phyloP scores from a whole-genome alignment of 306 rosid species.

The Geum urbanum region DNA sequence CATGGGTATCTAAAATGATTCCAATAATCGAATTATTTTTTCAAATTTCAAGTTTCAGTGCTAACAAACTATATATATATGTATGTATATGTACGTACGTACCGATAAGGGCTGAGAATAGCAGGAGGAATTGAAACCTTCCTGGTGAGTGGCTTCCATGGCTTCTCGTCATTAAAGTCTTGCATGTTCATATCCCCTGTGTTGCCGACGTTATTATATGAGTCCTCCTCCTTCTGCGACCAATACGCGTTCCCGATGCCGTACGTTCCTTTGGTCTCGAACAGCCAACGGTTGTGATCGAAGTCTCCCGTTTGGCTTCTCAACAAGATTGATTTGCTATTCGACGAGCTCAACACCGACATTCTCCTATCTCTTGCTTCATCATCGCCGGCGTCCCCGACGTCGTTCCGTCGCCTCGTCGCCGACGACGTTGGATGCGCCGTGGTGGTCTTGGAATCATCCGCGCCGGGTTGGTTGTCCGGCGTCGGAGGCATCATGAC shows the following conservation, averaged over 20 bases:
- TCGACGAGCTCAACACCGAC: constrained; percentile 54
- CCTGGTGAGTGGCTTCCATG: constrained; percentile 84
- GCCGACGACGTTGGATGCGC: neutral
- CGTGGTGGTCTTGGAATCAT: constrained; percentile 35
- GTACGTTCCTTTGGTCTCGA: constrained; percentile 69
- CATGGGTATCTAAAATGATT: too few species aligned
- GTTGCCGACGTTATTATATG: constrained; percentile 20
- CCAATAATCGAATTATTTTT: neutral
- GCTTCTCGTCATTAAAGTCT: constrained; percentile 83
- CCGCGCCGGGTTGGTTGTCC: constrained; percentile 57
- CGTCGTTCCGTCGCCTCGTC: constrained; percentile 4
- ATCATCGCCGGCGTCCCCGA: constrained; percentile 5
- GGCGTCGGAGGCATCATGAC: constrained; percentile 87
- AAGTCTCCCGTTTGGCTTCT: constrained; percentile 79
- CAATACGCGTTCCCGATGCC: constrained; percentile 85
- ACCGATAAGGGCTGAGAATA: constrained; percentile 84
- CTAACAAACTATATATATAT: too few species aligned
- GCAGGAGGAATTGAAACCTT: constrained; percentile 50
- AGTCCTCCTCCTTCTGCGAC: constrained; percentile 51
- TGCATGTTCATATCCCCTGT: constrained; percentile 49
- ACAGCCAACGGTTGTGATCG: constrained; percentile 87
- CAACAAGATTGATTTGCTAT: constrained; percentile 63
- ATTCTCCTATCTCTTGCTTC: constrained; percentile 50
- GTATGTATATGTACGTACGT: neutral
- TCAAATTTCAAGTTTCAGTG: too few species aligned